Evolutionary conservation across 306 rosid species (phyloP).

Genomic region (Myrica gale): DNA sequence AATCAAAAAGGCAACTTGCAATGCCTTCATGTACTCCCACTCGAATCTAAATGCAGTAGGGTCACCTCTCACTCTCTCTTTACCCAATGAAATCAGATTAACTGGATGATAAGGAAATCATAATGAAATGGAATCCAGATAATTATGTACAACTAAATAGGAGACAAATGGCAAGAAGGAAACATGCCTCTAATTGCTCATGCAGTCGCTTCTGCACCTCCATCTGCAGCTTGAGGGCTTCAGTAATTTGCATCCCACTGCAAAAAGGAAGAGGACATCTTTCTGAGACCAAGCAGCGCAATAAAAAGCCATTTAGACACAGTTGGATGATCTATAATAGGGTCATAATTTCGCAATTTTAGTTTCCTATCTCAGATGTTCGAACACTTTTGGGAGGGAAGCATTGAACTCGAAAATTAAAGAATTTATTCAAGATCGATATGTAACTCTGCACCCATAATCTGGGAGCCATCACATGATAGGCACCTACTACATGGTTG

Average conservation of each 20-base stretch:
- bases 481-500: background rate
- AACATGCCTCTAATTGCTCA: constrained; percentile 92
- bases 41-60: background rate
- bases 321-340: background rate
- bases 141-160: constrained; percentile 15
- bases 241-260: constrained; percentile 97
- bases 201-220: constrained; percentile 98
- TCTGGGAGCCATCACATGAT: background rate
- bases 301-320: constrained; percentile 5
- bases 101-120: background rate
- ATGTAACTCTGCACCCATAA: constrained; percentile 6
- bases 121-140: constrained; percentile 4
- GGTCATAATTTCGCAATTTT: background rate
- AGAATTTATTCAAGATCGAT: background rate
- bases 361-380: background rate
- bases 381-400: constrained; percentile 7
- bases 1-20: background rate
- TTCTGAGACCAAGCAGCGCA: constrained; percentile 17
- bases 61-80: background rate
- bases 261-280: constrained; percentile 23
- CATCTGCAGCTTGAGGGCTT: constrained; percentile 98
- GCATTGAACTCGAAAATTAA: too few relatives aligned
- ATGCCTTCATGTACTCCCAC: background rate
- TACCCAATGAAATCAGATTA: background rate
- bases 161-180: constrained; percentile 13